phyloP scores from a whole-genome alignment of 169 alveolate genomes.

The Theileria luwenshuni region DNA sequence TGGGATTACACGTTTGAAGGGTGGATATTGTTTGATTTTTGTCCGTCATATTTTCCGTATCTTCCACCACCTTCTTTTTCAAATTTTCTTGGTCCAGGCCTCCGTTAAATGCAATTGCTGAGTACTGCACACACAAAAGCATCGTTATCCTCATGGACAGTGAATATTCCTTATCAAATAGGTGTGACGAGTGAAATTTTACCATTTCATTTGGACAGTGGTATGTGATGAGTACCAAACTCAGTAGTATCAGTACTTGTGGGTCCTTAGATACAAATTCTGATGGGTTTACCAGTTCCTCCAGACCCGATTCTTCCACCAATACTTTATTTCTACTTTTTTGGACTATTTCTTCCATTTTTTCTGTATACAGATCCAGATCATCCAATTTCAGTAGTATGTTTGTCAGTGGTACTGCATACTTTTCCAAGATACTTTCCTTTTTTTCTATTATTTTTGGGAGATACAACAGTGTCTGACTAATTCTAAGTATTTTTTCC shows the following conservation, averaged over 20 bases:
- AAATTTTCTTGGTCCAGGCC: neutral
- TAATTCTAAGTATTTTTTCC: slow-evolving; percentile 7
- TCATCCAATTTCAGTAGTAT: slow-evolving; percentile 36
- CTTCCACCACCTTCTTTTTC: slow-evolving; percentile 2
- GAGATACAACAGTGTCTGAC: slow-evolving; percentile 47
- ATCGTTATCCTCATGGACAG: slow-evolving; percentile 12
- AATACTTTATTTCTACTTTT: neutral
- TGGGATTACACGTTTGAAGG: too few relatives aligned
- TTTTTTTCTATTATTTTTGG: slow-evolving; percentile 29
- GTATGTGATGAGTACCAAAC: slow-evolving; percentile 8
- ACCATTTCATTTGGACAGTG: slow-evolving; percentile 22
- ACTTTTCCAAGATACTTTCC: slow-evolving; percentile 44
- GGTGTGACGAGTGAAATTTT: neutral
- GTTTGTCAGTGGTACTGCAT: slow-evolving; percentile 40
- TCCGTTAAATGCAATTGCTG: slow-evolving; percentile 7
- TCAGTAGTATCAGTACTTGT: slow-evolving; percentile 22
- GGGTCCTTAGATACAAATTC: slow-evolving; percentile 25
- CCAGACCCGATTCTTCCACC: neutral
- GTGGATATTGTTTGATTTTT: neutral
- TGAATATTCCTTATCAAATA: slow-evolving; percentile 41
- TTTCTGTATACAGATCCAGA: slow-evolving; percentile 42
- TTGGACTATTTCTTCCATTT: neutral
- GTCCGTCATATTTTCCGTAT: neutral
- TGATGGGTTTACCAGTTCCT: neutral
- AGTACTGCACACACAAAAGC: slow-evolving; percentile 43